Conservation (phyloP, 345 rosid species). For the Populus pruinosa region DNA sequence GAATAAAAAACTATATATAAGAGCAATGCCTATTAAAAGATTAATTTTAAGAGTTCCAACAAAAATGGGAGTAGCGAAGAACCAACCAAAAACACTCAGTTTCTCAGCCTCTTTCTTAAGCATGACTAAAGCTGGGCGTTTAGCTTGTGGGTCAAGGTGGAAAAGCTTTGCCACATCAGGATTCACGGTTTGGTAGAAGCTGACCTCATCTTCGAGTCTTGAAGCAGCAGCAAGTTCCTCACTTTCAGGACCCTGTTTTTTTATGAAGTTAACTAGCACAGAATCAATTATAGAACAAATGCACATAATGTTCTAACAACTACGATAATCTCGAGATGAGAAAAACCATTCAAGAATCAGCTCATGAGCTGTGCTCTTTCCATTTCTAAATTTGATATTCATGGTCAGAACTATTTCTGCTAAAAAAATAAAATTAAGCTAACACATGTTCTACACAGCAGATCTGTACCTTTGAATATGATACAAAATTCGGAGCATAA, state of each 20-base stretch:
- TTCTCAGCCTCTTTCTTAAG: conserved; percentile 85
- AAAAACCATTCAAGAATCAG: neutral
- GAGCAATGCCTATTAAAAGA: conserved; percentile 3
- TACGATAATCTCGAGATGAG: neutral
- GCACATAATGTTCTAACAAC: neutral
- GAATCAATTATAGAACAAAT: neutral
- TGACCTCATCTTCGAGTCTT: conserved; percentile 84
- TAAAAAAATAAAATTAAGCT: neutral
- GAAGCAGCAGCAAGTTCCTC: conserved; percentile 86
- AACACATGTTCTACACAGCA: neutral
- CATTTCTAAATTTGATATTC: neutral
- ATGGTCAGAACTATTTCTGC: neutral
- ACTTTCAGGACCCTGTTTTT: conserved; percentile 66
- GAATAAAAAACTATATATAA: conserved; percentile 14
- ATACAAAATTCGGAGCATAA: neutral
- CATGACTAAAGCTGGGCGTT: conserved; percentile 79
- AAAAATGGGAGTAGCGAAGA: neutral
- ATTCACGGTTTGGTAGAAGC: conserved; percentile 81
- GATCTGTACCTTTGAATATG: neutral
- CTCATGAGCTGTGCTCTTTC: neutral
- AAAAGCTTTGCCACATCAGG: conserved; percentile 93
- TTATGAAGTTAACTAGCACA: neutral
- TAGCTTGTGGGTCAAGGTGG: conserved; percentile 67
- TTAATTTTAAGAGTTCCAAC: neutral
- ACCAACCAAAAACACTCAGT: conserved; percentile 73